Conservation (phyloP, 2,329 filamentous ascomycete genomes). For the Trichophyton rubrum region DNA sequence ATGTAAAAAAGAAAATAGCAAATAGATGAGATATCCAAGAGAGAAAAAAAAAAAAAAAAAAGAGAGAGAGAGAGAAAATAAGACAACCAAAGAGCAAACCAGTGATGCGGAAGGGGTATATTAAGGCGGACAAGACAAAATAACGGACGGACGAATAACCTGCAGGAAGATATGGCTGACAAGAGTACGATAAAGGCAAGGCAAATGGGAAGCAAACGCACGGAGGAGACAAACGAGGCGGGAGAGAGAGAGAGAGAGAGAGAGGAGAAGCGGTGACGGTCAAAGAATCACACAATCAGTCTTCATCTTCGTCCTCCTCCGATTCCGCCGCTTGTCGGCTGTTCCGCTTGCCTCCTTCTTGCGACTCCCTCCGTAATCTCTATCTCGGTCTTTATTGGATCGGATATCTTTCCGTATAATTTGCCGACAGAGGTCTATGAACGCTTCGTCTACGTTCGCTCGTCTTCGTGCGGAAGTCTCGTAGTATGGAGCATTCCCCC, state of each 20-base stretch:
- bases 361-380: slow-evolving; percentile 19
- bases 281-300: slow-evolving; percentile 30
- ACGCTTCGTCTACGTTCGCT: slow-evolving; percentile 84
- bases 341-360: slow-evolving; percentile 25
- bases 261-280: neutral
- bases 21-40: neutral
- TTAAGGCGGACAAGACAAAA: slow-evolving; percentile 5
- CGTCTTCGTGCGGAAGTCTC: slow-evolving; percentile 73
- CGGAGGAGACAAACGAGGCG: neutral
- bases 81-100: neutral
- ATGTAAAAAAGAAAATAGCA: neutral
- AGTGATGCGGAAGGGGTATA: slow-evolving; percentile 2
- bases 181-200: neutral
- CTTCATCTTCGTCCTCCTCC: slow-evolving; percentile 8
- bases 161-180: neutral
- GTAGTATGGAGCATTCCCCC: slow-evolving; percentile 80
- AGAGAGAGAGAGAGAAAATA: too few species aligned
- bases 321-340: slow-evolving; percentile 22
- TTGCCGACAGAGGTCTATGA: slow-evolving; percentile 70
- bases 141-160: neutral
- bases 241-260: neutral
- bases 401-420: slow-evolving; percentile 59
- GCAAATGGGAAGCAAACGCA: too few species aligned
- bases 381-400: slow-evolving; percentile 23
- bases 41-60: neutral